Evolutionary conservation across 495 filamentous ascomycete genomes (phyloP).

Genomic region (Podospora didyma): DNA sequence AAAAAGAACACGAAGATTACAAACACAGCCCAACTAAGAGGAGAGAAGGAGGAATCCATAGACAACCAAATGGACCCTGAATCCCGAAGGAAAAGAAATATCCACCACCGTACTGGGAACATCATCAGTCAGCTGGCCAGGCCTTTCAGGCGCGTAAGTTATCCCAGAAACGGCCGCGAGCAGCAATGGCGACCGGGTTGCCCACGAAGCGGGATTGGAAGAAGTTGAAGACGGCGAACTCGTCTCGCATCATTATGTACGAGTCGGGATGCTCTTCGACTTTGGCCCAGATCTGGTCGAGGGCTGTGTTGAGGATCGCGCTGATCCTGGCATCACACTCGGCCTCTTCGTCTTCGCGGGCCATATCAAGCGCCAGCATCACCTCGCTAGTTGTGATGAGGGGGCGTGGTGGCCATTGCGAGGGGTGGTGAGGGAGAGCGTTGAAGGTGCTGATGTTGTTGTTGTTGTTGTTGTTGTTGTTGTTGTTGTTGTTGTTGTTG

Average conservation of each 20-base stretch:
- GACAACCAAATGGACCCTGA: too few relatives aligned
- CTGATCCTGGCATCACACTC: conserved; percentile 48
- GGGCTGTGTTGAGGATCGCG: conserved; percentile 51
- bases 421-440: neutral
- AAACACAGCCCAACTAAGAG: too few relatives aligned
- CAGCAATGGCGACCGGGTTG: conserved; percentile 34
- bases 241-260: conserved; percentile 64
- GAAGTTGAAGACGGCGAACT: conserved; percentile 78
- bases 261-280: conserved; percentile 54
- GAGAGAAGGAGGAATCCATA: too few relatives aligned
- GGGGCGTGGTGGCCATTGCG: too few relatives aligned
- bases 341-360: conserved; percentile 59
- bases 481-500: too few relatives aligned
- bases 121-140: too few relatives aligned
- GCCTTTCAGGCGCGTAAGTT: too few relatives aligned
- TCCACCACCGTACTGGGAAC: too few relatives aligned
- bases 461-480: too few relatives aligned
- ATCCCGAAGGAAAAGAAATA: too few relatives aligned
- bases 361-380: conserved; percentile 60
- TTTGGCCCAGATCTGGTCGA: conserved; percentile 58
- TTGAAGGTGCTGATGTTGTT: neutral
- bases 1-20: too few relatives aligned
- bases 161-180: conserved; percentile 50
- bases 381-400: conserved; percentile 14
- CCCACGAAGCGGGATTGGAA: conserved; percentile 57